Base-by-base conservation (phyloP, 306 rosid genomes). In the Vachellia pachyceras region DNA sequence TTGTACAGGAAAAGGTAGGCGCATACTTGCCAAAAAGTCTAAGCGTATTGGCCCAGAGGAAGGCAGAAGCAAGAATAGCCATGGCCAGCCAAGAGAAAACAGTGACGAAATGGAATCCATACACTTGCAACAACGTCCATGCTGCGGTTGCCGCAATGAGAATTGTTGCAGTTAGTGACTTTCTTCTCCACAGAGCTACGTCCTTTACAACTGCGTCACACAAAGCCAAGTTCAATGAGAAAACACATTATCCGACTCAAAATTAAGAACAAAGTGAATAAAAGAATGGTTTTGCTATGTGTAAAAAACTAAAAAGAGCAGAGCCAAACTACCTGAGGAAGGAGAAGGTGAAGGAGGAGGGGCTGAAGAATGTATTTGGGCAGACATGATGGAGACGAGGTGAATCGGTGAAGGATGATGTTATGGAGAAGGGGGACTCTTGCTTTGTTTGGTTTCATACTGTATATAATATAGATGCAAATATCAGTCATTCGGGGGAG, bases 1-100 rank as follows among this genome's bases (percentile, higher is more conserved):
- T 1, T 55, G 66, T 3, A 11, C 47, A 3, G 25, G 42, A 1
- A 57, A 23, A 29, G 25, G 5, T 1, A 0, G 68, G 68, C 39
- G 4, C 90, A 81, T 39, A 87, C 98, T 90, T 91, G 79, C 90
- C 89, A 3, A 91, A 54, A 83, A 89, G 85, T 82, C 66, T 83
- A 47, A 65, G 85, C 49, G 89, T n/a, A 74, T 85, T 94, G 49
- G 86, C 90, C 83, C 84, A 90, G 60, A 90, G 81, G 84, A 91
- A 91, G 44, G 85, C 23, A 0, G 87, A 86, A 84, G 86, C 39
- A 68, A 84, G 66, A 69, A 87, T 4, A n/a, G 80, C 14, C 69
- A 90, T 84, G 75, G 82, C 79, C 4, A 80, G 37, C 91, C 92
- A 89, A 18, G 94, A 90, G 68, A 89, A 17, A 18, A 93, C 47